Evolutionary conservation across 2,329 filamentous ascomycete species (phyloP).

Genomic region (Alternaria sp.): DNA sequence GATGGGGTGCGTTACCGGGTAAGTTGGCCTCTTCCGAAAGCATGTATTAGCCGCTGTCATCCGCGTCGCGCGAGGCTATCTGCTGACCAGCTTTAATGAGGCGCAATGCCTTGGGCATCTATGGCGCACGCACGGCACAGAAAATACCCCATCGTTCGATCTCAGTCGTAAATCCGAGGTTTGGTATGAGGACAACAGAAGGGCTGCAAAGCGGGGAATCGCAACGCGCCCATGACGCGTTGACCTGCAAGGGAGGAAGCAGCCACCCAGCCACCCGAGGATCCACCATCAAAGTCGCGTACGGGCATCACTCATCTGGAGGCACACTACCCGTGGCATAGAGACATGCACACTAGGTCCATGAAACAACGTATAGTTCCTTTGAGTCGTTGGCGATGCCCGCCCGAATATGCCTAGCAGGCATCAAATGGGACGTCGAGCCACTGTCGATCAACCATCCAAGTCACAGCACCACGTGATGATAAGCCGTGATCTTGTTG

Average conservation of each 20-base stretch:
- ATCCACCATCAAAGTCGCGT: background rate
- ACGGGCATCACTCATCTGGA: too few relatives aligned
- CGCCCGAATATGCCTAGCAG: too few relatives aligned
- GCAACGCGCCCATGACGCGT: background rate
- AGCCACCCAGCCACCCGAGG: background rate
- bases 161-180: background rate
- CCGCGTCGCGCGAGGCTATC: background rate
- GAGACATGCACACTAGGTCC: too few relatives aligned
- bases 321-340: too few relatives aligned
- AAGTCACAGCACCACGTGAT: background rate
- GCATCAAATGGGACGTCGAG: too few relatives aligned
- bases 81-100: background rate
- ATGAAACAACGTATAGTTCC: too few relatives aligned
- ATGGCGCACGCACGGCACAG: background rate
- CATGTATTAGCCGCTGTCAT: background rate
- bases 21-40: background rate
- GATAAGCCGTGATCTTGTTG: background rate
- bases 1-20: constrained; percentile 4
- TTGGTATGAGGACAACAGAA: background rate
- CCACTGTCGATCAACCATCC: background rate
- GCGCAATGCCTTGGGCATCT: background rate
- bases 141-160: background rate
- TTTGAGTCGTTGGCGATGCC: too few relatives aligned
- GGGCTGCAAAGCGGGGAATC: background rate
- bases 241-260: background rate